Conservation (phyloP, 495 filamentous ascomycete genomes). For the Xylaria longipes region DNA sequence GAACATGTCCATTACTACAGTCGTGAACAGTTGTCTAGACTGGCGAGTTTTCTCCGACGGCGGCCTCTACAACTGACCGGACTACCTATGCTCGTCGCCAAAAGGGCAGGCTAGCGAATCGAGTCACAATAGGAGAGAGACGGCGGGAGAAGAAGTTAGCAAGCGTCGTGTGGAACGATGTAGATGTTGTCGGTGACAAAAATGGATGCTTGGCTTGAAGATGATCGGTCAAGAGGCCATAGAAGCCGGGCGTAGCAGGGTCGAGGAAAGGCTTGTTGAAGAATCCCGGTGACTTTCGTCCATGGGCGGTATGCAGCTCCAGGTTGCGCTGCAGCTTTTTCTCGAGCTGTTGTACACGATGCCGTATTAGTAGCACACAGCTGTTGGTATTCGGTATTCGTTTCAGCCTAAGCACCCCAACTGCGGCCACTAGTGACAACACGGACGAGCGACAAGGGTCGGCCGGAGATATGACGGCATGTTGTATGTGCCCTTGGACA, state of each 20-base stretch:
- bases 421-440: conserved; percentile 5
- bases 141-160: background rate
- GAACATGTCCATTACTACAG: background rate
- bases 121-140: background rate
- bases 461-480: background rate
- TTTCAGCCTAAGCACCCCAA: conserved; percentile 26
- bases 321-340: conserved; percentile 12
- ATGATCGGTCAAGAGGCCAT: background rate
- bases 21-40: background rate
- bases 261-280: background rate
- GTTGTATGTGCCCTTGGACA: background rate
- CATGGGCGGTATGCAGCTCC: background rate
- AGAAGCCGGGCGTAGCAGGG: conserved; percentile 24
- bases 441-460: conserved; percentile 2
- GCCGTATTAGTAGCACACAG: background rate
- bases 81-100: background rate
- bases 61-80: background rate
- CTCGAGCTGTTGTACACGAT: conserved; percentile 5
- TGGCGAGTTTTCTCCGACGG: background rate
- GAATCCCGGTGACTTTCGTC: conserved; percentile 5
- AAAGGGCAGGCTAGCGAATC: background rate
- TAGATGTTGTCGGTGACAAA: conserved; percentile 12
- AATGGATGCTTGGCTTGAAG: background rate
- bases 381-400: conserved; percentile 9
- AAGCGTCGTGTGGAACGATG: background rate